phyloP scores from a whole-genome alignment of 2,329 filamentous ascomycete species.

The Penicillium sp. region DNA sequence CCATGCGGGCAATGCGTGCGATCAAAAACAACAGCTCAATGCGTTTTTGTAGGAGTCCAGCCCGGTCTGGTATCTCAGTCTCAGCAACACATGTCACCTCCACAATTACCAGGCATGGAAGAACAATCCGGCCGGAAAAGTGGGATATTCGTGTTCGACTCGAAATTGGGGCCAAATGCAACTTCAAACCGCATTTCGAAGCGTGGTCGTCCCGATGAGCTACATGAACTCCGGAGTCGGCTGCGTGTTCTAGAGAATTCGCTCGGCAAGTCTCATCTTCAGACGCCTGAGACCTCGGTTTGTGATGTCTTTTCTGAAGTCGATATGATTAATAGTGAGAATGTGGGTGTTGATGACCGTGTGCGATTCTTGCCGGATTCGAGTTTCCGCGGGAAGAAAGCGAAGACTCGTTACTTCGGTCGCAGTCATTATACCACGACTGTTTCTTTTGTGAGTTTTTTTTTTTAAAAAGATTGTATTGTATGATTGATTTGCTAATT shows the following conservation, averaged over 20 bases:
- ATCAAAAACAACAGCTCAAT: conserved; percentile 51
- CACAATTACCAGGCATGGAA: conserved; percentile 7
- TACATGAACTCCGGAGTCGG: conserved; percentile 31
- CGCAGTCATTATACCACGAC: conserved; percentile 32
- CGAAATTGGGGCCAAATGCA: conserved; percentile 24
- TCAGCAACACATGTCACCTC: conserved; percentile 17
- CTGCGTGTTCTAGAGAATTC: conserved; percentile 29
- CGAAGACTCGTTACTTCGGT: conserved; percentile 31
- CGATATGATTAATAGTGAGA: conserved; percentile 13
- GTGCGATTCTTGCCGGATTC: conserved; percentile 28
- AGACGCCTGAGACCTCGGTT: conserved; percentile 28
- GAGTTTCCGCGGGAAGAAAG: conserved; percentile 34
- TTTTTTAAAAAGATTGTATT: neutral
- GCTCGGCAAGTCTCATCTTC: conserved; percentile 20
- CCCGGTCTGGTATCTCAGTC: conserved; percentile 6
- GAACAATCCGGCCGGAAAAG: conserved; percentile 16
- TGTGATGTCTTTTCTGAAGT: conserved; percentile 16
- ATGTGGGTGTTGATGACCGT: conserved; percentile 24
- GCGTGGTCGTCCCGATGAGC: conserved; percentile 25
- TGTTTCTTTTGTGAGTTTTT: conserved; percentile 31
- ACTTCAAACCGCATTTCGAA: conserved; percentile 25
- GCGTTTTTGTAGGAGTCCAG: conserved; percentile 49
- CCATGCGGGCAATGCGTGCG: conserved; percentile 64
- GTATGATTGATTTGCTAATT: conserved; percentile 2
- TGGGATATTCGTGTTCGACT: conserved; percentile 36